A percentile compares a stretch with the other conserved stretches of the same genome.
Conservation (phyloP, 176 grass and related monocot genomes). For the Calamus simplicifolius region DNA sequence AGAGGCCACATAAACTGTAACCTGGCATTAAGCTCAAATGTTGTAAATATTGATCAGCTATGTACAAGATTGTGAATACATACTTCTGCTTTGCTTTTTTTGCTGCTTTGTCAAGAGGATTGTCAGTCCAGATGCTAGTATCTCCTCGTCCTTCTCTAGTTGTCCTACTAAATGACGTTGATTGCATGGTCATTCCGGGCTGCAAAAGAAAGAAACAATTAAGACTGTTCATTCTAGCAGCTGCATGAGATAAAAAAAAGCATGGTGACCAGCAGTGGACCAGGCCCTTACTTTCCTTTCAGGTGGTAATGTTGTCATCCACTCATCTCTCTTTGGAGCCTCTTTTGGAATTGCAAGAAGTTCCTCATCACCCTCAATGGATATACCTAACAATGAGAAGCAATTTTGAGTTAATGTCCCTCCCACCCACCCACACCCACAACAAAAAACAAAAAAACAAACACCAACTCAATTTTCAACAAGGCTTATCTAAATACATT, state of each 20-base stretch:
- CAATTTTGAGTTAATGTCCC: background rate
- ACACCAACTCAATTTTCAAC: too few species aligned
- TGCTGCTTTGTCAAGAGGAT: conserved; percentile 72
- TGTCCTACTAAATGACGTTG: conserved; percentile 71
- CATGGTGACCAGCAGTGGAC: background rate
- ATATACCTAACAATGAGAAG: conserved; percentile 48
- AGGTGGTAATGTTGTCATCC: conserved; percentile 95
- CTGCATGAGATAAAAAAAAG: conserved; percentile 8
- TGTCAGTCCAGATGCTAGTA: conserved; percentile 79
- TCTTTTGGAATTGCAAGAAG: conserved; percentile 77
- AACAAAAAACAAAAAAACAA: too few species aligned
- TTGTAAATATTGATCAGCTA: background rate
- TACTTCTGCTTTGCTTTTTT: conserved; percentile 90
- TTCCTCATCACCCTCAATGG: conserved; percentile 88
- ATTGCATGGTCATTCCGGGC: conserved; percentile 82
- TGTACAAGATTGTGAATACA: background rate
- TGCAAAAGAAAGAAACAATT: conserved; percentile 20
- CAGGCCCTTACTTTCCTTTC: conserved; percentile 78
- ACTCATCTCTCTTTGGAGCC: conserved; percentile 77
- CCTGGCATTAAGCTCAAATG: background rate
- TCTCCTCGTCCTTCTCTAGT: conserved; percentile 87
- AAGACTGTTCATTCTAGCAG: background rate
- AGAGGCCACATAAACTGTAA: too few species aligned
- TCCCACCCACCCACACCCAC: too few species aligned
- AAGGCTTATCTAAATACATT: too few species aligned